Base-by-base conservation (phyloP, 2,329 filamentous ascomycete genomes). In the Cercospora berteroae region DNA sequence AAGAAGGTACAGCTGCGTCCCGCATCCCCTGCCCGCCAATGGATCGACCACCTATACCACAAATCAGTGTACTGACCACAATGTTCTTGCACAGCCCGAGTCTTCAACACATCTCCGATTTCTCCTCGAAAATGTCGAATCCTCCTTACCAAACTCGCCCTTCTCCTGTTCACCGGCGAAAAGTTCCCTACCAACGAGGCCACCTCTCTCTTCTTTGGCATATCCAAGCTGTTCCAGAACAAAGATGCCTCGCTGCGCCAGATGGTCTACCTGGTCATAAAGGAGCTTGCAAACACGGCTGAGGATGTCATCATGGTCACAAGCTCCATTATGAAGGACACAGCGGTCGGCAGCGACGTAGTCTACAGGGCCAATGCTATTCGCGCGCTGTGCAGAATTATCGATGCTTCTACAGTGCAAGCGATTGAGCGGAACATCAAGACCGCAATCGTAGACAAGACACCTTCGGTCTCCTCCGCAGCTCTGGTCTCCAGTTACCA, bases 291-390 rank as follows among this genome's bases (percentile, higher is more conserved):
- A 73, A 89, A 89, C 80, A 97, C 93, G 25, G 95, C 95, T 67
- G 93, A 98, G 83, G 95, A 99, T 85, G 96, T 97, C 72, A 99
- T 99, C 80, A 98, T 99, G 95, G 95, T 97, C 70, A 99, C 95
- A 18, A 96, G 93, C 82, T 97, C 94, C 74, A 97, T 99, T 75
- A 99, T 98, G 95, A 99, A 99, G 85, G 95, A 99, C 80, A 97
- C 94, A 10, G 93, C 94, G 62, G 93, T 96, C 71, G 92, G 94
- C 77, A 97, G 93, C 77, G 95, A 98, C 78, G 90, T 94, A 63
- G 89, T 97, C 65, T 97, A 94, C 84, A 88, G 95, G 76, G 93
- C 95, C 62, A 99, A 99, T 83, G 94, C 95, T 70, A 98, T 98
- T 78, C 88, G 95, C 75, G 94, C 94, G 44, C 85, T 98, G 73